phyloP scores from a whole-genome alignment of 805 yeast species.

The Candida jianshihensis region DNA sequence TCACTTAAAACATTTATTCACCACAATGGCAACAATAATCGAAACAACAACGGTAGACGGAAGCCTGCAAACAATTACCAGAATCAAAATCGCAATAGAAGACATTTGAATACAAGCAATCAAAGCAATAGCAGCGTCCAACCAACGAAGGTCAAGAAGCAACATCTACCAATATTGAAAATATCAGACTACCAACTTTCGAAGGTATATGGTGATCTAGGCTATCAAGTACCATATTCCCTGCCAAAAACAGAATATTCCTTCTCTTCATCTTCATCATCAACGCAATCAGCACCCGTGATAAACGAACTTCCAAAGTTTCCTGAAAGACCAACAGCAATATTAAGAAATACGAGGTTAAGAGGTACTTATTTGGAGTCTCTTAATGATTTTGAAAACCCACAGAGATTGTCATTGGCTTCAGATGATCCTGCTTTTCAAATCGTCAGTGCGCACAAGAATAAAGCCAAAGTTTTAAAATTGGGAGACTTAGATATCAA shows the following conservation, averaged over 20 bases:
- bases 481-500: conserved; percentile 15
- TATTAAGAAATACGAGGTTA: conserved; percentile 1
- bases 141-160: not conserved
- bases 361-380: conserved; percentile 9
- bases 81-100: not conserved
- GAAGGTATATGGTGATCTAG: conserved; percentile 7
- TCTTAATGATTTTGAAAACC: not conserved
- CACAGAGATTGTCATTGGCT: not conserved
- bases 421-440: conserved; percentile 9
- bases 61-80: not conserved
- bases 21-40: not conserved
- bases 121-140: not conserved
- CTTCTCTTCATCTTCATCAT: not conserved
- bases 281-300: not conserved
- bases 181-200: conserved; percentile 12
- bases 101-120: not conserved
- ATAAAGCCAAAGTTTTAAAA: conserved; percentile 8
- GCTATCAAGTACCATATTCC: conserved; percentile 11
- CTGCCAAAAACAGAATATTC: conserved; percentile 1
- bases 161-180: conserved; percentile 1
- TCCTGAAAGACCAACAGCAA: conserved; percentile 11
- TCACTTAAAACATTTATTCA: too few species aligned
- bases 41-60: not conserved
- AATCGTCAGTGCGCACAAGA: conserved; percentile 7
- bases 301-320: conserved; percentile 12